phyloP scores from a whole-genome alignment of 2,329 filamentous ascomycete genomes.

The Penicillium corylophilum region DNA sequence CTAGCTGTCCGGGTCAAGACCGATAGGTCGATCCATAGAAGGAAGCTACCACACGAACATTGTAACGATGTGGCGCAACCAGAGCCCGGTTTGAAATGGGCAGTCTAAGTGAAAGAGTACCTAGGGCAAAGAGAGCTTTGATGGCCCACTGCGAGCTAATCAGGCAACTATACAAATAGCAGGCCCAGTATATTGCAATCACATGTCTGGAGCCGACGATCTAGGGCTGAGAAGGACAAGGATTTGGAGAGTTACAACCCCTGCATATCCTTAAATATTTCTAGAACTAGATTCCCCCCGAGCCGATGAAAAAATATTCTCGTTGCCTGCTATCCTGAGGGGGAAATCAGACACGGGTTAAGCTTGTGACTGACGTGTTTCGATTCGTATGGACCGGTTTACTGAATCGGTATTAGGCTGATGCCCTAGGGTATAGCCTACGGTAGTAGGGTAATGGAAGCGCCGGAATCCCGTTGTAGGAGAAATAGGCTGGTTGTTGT shows the following conservation, averaged over 20 bases:
- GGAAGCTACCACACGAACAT: too few relatives aligned
- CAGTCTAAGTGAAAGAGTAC: not conserved
- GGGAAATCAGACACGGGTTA: not conserved
- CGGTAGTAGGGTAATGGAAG: not conserved
- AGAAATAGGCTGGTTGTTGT: not conserved
- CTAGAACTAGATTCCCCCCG: too few relatives aligned
- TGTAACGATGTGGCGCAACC: too few relatives aligned
- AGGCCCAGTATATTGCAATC: not conserved
- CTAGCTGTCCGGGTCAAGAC: not conserved
- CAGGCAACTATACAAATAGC: not conserved
- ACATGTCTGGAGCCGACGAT: not conserved
- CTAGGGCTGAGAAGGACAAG: not conserved
- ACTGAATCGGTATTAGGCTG: conserved; percentile 1
- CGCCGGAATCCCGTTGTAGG: not conserved
- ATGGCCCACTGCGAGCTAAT: not conserved
- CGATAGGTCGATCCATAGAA: too few relatives aligned
- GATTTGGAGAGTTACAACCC: too few relatives aligned
- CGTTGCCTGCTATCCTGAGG: not conserved
- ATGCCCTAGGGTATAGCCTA: not conserved
- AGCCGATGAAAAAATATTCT: not conserved
- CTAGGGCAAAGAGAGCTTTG: not conserved
- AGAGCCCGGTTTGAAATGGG: not conserved
- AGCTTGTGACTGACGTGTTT: not conserved
- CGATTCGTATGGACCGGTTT: not conserved
- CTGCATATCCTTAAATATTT: too few relatives aligned